phyloP scores from a whole-genome alignment of 805 yeast species.

The Kodamaea lidongshanica region DNA sequence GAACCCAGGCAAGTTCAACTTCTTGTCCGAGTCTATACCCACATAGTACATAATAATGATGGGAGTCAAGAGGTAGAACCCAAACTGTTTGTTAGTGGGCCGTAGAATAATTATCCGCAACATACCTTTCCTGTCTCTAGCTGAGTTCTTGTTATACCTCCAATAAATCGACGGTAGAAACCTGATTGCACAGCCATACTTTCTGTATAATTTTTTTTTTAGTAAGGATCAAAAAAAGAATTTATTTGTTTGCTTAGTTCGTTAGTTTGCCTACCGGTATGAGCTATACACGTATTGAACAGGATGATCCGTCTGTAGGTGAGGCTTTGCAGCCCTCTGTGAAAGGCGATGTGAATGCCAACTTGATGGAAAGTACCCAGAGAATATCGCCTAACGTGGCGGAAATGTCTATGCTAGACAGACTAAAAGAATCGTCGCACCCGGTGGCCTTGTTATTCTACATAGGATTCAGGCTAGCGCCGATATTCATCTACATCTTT shows the following conservation, averaged over 20 bases:
- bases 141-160: constrained; percentile 37
- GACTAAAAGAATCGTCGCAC: constrained; percentile 65
- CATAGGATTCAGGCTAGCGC: constrained; percentile 55
- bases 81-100: constrained; percentile 42
- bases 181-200: constrained; percentile 10
- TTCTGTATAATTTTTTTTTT: no score
- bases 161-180: constrained; percentile 26
- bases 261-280: no score
- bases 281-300: constrained; percentile 27
- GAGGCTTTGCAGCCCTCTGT: constrained; percentile 2
- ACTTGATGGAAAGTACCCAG: constrained; percentile 5
- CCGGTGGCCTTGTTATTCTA: constrained; percentile 71
- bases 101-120: constrained; percentile 33
- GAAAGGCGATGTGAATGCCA: neutral
- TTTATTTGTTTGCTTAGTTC: neutral
- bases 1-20: constrained; percentile 86
- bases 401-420: constrained; percentile 6
- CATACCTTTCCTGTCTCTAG: constrained; percentile 41
- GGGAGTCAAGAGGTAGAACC: constrained; percentile 81
- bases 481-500: constrained; percentile 60
- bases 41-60: constrained; percentile 89
- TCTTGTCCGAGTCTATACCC: constrained; percentile 83
- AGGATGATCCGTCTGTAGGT: constrained; percentile 16
- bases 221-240: no score
- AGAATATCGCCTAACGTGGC: neutral